Evolutionary conservation across 2,329 filamentous ascomycete genomes (phyloP), one percentile per base, ranked within the genome.

Genomic region (Dendryphion nanum): DNA sequence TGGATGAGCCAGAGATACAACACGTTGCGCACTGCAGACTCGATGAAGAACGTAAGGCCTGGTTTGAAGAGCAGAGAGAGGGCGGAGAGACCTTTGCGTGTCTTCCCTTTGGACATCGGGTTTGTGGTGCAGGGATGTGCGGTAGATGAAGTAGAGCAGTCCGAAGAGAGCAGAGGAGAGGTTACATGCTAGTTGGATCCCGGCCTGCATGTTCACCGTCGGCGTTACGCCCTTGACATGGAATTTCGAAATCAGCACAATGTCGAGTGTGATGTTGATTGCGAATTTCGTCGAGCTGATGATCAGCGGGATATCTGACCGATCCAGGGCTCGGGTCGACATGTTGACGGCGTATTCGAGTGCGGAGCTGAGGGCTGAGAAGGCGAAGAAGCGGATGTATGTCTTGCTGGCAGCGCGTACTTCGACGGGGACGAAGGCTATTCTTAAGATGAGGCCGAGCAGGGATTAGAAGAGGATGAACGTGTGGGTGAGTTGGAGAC

Each of bases 1-100:
- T 68, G 74, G 1, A 88, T 74, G 0, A 88, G 70, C 83, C 83
- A 88, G 0, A 88, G 74, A 42, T 88, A 88, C 0, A 89, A 68
- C 0, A 79, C 73, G 44, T 88, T 89, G 5, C 84, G 72, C 4
- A 86, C 63, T 0, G 78, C 80, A 0, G 82, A 86, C 53, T 88
- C 84, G 5, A 64, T 31, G 26, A 87, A 79, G 0, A 78, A 83
- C 24, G 78, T 67, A 2, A 75, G 37, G 0, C 82, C 82, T 0
- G 84, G 83, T 1, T 71, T 69, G 1, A 74, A 51, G 1, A 87
- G 69, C 0, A 77, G 65, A 2, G 59, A 50, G 0, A 86, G 63
- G 0, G 74, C 69, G 1, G 48, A 47, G 2, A 76, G 36, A 6
- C 57, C 73, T 0, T 54, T 55, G 1, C 7, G 47, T 40, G 2